phyloP scores from a whole-genome alignment of 140 eudicot genomes.

The Artemisia princeps region DNA sequence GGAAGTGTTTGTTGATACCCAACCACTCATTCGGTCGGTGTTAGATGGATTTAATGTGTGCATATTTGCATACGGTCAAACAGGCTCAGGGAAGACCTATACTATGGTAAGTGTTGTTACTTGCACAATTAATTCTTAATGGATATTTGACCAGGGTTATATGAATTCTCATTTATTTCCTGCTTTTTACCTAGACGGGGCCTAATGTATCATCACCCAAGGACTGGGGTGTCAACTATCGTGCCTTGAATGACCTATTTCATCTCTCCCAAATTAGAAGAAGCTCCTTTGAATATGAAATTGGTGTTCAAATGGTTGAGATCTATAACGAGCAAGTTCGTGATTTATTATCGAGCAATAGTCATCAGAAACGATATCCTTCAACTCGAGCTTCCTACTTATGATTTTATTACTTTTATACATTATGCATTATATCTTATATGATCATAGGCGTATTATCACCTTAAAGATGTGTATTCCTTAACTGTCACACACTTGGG shows the following conservation, averaged over 20 bases:
- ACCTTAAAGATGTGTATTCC: conserved; percentile 33
- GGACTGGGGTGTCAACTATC: conserved; percentile 87
- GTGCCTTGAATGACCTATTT: conserved; percentile 78
- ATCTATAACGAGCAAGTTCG: conserved; percentile 90
- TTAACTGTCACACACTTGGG: conserved; percentile 79
- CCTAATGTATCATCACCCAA: conserved; percentile 54
- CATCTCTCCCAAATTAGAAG: conserved; percentile 61
- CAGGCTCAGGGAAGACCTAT: conserved; percentile 89
- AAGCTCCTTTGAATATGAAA: conserved; percentile 58
- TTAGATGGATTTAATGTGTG: conserved; percentile 90
- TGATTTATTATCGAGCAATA: conserved; percentile 46
- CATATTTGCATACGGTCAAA: conserved; percentile 90
- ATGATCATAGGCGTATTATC: neutral
- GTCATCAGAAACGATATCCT: conserved; percentile 72
- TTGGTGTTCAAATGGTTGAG: conserved; percentile 89
- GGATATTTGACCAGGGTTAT: neutral
- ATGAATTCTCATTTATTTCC: conserved; percentile 1
- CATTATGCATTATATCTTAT: conserved; percentile 5
- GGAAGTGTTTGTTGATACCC: conserved; percentile 81
- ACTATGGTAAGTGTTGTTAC: conserved; percentile 52
- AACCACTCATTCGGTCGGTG: conserved; percentile 75
- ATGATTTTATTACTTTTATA: neutral
- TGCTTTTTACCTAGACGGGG: conserved; percentile 41
- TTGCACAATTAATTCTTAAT: neutral
- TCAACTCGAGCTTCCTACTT: conserved; percentile 19